Base-by-base conservation (phyloP, 2,329 filamentous ascomycete species). In the Leptographium flavum region DNA sequence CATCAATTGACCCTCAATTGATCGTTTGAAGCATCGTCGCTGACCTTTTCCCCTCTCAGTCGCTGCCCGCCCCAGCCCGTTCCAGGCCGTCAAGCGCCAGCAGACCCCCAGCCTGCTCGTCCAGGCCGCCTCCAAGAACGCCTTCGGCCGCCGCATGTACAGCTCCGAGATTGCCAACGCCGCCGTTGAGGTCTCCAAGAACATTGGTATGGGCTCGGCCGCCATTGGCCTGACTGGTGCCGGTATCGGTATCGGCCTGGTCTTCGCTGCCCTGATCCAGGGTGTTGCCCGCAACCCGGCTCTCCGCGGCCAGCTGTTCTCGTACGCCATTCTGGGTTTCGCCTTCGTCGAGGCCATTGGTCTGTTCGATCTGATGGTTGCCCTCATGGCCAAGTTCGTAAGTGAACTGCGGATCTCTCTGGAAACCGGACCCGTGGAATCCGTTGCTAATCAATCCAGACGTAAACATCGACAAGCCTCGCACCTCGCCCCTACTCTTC, bases 221-320 rank as follows among this genome's bases (percentile, higher is more conserved):
- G 86, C 86, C 73, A 87, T 93, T 64, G 86, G 86, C 83, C 83
- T 93, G 63, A 85, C 83, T 65, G 83, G 83, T 82, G 83, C 84
- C 64, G 83, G 85, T 87, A 86, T 92, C 69, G 86, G 86, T 85
- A 93, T 92, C 71, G 86, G 86, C 76, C 80, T 90, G 65, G 86
- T 93, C 65, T 93, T 93, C 79, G 85, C 83, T 65, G 81, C 84
- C 62, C 84, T 93, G 66, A 76, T 93, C 64, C 81, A 84, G 70
- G 80, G 80, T 73, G 85, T 92, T 67, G 84, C 86, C 74, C 85
- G 86, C 74, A 94, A 94, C 84, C 86, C 86, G 63, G 83, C 83
- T 64, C 84, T 93, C 73, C 83, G 85, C 74, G 86, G 85, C 67
- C 87, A 93, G 79, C 85, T 94, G 64, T 94, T 78, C 71, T 69